Evolutionary conservation across 1,284 basidiomycete species (phyloP).

Genomic region (Bondarzewia mesenterica): DNA sequence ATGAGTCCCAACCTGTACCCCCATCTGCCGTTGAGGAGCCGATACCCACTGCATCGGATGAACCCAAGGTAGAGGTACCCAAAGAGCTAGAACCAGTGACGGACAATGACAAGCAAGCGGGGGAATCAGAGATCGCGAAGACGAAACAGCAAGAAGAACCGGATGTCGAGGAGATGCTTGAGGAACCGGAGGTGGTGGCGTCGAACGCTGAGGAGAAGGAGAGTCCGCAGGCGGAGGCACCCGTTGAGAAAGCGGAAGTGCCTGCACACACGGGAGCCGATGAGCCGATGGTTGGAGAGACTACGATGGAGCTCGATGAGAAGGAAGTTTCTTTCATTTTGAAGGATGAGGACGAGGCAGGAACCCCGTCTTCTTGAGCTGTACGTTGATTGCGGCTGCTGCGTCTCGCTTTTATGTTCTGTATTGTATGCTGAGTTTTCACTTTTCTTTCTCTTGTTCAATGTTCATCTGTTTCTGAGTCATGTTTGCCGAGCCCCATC

Average conservation of each 20-base stretch:
- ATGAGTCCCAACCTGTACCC: too few relatives aligned
- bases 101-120: background rate
- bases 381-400: too few relatives aligned
- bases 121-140: background rate
- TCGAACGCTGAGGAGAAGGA: background rate
- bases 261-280: background rate
- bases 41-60: too few relatives aligned
- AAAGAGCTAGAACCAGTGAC: background rate
- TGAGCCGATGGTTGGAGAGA: background rate
- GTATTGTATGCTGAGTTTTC: too few relatives aligned
- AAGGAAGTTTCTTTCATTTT: background rate
- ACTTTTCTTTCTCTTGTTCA: too few relatives aligned
- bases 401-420: too few relatives aligned
- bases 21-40: too few relatives aligned
- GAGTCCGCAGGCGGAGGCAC: conserved; percentile 2
- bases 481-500: too few relatives aligned
- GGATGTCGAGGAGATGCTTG: conserved; percentile 3
- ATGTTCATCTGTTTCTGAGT: too few relatives aligned
- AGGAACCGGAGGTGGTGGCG: conserved; percentile 7
- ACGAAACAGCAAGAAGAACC: conserved; percentile 3
- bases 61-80: too few relatives aligned
- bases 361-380: background rate
- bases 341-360: background rate
- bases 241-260: background rate
- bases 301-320: background rate